phyloP scores from a whole-genome alignment of 352 stramenopile genomes.

The Elongisporangium undulatum region DNA sequence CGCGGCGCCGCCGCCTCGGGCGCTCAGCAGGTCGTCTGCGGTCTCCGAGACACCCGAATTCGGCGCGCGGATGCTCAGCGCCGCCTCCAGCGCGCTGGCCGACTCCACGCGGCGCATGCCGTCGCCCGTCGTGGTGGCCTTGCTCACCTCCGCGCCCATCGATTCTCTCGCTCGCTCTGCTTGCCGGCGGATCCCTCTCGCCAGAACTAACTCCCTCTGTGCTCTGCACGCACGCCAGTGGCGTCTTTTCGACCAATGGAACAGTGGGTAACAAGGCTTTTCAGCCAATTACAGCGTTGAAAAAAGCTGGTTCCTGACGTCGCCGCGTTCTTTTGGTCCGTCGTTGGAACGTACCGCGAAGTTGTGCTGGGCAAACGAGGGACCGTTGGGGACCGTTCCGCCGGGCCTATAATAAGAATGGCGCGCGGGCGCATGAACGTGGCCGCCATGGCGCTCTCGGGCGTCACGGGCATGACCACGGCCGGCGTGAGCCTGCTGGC shows the following conservation, averaged over 20 bases:
- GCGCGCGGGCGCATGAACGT: conserved; percentile 40
- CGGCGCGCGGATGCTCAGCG: background rate
- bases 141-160: background rate
- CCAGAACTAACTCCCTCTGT: background rate
- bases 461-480: conserved; percentile 75
- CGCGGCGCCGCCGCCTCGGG: background rate
- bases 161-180: background rate
- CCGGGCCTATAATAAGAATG: conserved; percentile 11
- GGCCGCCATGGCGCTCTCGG: conserved; percentile 58
- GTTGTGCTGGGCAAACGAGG: background rate
- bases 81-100: background rate
- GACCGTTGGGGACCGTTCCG: background rate
- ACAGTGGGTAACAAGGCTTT: background rate
- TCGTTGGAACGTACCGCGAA: background rate
- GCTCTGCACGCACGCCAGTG: background rate
- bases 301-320: background rate
- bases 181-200: background rate
- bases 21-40: conserved; percentile 4
- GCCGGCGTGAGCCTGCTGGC: conserved; percentile 76
- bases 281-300: background rate
- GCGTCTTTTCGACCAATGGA: background rate
- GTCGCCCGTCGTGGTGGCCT: background rate
- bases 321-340: background rate
- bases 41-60: background rate
- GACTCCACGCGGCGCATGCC: background rate